phyloP scores from a whole-genome alignment of 768 basidiomycete species.

The Boletus edulis region DNA sequence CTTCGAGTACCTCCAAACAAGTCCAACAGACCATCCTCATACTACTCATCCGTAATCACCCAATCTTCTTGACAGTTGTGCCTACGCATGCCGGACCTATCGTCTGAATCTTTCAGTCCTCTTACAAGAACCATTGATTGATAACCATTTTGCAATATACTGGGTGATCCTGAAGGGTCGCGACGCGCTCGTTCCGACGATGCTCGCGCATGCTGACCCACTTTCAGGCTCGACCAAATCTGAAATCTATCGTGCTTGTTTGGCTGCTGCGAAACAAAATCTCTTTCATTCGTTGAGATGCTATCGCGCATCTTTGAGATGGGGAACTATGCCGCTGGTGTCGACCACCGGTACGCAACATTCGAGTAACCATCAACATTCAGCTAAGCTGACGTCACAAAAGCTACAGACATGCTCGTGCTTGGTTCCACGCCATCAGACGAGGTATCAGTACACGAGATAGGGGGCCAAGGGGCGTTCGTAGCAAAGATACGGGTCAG shows the following conservation, averaged over 20 bases:
- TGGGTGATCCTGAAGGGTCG: conserved; percentile 67
- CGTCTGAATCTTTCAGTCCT: conserved; percentile 50
- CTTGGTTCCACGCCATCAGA: conserved; percentile 48
- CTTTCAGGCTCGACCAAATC: conserved; percentile 42
- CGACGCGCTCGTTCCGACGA: conserved; percentile 41
- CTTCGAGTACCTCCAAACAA: conserved; percentile 38
- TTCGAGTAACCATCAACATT: neutral
- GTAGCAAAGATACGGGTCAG: conserved; percentile 42
- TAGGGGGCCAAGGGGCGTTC: conserved; percentile 52
- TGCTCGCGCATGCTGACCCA: conserved; percentile 53
- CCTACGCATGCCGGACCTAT: conserved; percentile 53
- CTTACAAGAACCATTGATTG: conserved; percentile 62
- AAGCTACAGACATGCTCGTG: conserved; percentile 49
- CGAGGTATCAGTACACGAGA: conserved; percentile 52
- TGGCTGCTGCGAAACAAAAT: conserved; percentile 30
- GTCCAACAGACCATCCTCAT: conserved; percentile 51
- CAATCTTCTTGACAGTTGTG: conserved; percentile 39
- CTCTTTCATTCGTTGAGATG: conserved; percentile 27
- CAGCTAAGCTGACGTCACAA: neutral
- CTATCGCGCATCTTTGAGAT: conserved; percentile 9
- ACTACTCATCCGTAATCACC: conserved; percentile 50
- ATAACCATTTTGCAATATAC: conserved; percentile 64
- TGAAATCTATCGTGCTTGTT: conserved; percentile 67
- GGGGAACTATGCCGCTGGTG: neutral
- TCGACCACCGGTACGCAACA: neutral